Evolutionary conservation across 495 filamentous ascomycete species (phyloP), one percentile per base, ranked within the genome.

Genomic region (Coniosporium apollinis): DNA sequence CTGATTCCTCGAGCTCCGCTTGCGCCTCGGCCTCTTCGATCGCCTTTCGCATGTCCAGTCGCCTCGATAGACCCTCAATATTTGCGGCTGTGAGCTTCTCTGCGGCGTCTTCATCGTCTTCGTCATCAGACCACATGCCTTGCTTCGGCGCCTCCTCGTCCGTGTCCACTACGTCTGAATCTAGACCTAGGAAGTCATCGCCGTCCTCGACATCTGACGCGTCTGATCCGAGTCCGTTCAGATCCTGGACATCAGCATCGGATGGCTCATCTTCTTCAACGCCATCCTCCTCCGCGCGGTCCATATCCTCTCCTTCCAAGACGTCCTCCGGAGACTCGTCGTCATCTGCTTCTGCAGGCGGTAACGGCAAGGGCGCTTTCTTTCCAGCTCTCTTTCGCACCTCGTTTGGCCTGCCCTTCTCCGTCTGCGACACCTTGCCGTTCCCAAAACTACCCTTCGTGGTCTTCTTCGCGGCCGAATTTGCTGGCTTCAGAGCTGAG

Each of bases 41-140:
- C 28, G 74, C 70, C 38, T 66, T 64, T 43, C 80, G 62, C 42
- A 69, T 57, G 48, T 96, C 85, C 39, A 96, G 52, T 42, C 81
- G 82, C 38, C 69, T 66, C 24, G 89, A 84, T 30, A 97, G 61
- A 25, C 89, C 89, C 46, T 74, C 87, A 37, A 97, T 97, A 48
- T 97, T 97, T 30, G 89, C 91, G 0, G 89, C 91, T 3, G 84
- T 97, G 37, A 97, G 64, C 50, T 72, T 79, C 60, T 94, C 84
- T 54, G 93, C 85, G 2, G 75, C 78, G 46, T 92, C 85, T 1
- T 76, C 81, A 25, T 83, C 73, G 40, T 87, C 83, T 51, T 94
- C 86, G 48, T 97, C 89, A 37, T 94, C 87, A 0, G 89, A 96
- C 62, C 93, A 97, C 60, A 89, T 77, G 24, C 47, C 52, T 26